Evolutionary conservation across 176 grass and related monocot species (phyloP), one percentile per base, ranked within the genome.

Genomic region (Bothriochloa decipiens): DNA sequence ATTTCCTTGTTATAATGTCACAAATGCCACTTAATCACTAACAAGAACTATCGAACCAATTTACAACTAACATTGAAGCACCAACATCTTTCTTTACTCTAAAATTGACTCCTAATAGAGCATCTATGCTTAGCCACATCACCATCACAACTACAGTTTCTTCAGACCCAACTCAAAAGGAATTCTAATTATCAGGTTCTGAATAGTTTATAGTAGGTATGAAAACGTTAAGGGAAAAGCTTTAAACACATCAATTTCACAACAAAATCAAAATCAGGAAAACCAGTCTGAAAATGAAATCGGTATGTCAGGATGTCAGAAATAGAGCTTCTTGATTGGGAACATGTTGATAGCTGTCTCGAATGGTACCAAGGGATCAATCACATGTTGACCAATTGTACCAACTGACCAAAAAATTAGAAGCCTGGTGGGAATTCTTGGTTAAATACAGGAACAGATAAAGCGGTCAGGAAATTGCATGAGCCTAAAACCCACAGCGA

Each of bases 61-160:
- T 40, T 43, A 23, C 3, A 11, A 45, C 12, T 11, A 72, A 16
- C 26, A 27, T 16, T 16, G 13, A 47, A 73, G 70, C 23, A 73
- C 42, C n/a, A 28, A 47, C 40, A 72, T 46, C 68, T 12, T 71
- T 71, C 22, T 71, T 71, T 42, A n/a, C 68, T 42, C 68, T 42
- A 71, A 43, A 42, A 7, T 43, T 71, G 37, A 42, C 22, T 71
- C 22, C 39, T 71, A 43, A 71, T 14, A 71, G 18, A 42, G 41
- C n/a, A 72, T 73, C 41, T 43, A 47, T 71, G 37, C n/a, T 73
- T 15, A 47, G 70, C 70, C 23, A 47, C 23, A 47, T 46, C 70
- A 27, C 12, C 20, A 11, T 5, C 42, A 47, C n/a, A 47, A 8
- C 69, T 16, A 72, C n/a, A 72, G 39, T 7, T 70, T 70, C 22